phyloP scores from a whole-genome alignment of 495 filamentous ascomycete species.

The Penicillium samsonianum region DNA sequence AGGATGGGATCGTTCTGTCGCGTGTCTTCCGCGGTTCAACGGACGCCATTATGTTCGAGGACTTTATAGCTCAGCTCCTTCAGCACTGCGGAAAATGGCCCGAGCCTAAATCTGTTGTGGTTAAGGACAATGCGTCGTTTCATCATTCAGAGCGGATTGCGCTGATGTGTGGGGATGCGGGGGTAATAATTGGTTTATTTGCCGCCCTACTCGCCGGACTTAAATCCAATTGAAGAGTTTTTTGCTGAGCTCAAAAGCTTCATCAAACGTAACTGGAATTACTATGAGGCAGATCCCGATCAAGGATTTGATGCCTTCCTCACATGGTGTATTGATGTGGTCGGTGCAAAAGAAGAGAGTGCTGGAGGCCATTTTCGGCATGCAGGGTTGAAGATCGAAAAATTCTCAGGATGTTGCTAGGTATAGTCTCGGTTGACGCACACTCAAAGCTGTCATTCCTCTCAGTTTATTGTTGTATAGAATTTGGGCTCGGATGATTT shows the following conservation, averaged over 20 bases:
- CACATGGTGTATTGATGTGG: neutral
- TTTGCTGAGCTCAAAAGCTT: constrained; percentile 16
- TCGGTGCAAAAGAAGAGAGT: neutral
- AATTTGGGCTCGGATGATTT: no score
- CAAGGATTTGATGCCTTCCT: neutral
- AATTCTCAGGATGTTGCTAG: no score
- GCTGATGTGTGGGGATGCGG: constrained; percentile 7
- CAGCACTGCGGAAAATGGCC: neutral
- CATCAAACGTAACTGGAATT: constrained; percentile 9
- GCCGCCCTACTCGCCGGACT: constrained; percentile 18
- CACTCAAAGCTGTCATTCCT: no score
- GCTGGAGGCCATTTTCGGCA: neutral
- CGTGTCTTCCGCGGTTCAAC: constrained; percentile 35
- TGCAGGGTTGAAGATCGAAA: neutral
- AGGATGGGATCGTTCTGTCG: constrained; percentile 12
- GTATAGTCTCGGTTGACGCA: no score
- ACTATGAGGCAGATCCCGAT: neutral
- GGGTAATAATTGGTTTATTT: constrained; percentile 33
- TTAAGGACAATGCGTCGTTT: neutral
- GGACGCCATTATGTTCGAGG: constrained; percentile 3
- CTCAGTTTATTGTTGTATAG: no score
- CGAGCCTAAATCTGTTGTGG: neutral
- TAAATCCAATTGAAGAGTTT: constrained; percentile 25
- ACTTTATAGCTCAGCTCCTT: neutral
- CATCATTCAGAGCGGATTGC: neutral